phyloP scores from a whole-genome alignment of 352 stramenopile species.

The Thalassiosira allenii region DNA sequence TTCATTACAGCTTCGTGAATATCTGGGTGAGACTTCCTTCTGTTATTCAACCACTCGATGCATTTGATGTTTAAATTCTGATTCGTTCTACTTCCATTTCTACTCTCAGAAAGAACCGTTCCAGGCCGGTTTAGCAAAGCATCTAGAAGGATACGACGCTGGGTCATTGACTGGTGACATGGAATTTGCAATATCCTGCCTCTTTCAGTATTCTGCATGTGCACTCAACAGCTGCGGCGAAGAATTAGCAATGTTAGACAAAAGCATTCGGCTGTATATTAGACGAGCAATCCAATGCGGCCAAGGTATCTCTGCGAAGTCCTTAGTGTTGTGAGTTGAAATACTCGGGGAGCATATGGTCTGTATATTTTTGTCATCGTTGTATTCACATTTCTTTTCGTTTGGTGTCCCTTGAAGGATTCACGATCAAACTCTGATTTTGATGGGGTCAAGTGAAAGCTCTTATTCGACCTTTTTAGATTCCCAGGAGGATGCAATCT shows the following conservation, averaged over 20 bases:
- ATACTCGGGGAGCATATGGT: background rate
- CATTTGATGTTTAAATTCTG: background rate
- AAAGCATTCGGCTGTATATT: background rate
- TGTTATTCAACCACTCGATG: background rate
- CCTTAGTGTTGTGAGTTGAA: background rate
- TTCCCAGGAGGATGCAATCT: constrained; percentile 6
- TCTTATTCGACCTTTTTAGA: constrained; percentile 8
- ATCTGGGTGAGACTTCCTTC: constrained; percentile 5
- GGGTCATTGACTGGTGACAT: constrained; percentile 6
- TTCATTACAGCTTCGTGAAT: no score
- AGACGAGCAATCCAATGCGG: constrained; percentile 1
- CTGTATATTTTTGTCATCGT: background rate
- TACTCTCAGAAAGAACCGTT: constrained; percentile 7
- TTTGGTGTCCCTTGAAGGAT: no score
- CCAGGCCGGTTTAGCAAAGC: constrained; percentile 1
- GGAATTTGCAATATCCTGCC: constrained; percentile 1
- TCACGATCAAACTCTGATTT: constrained; percentile 6
- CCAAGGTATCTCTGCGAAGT: background rate
- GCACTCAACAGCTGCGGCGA: background rate
- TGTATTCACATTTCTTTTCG: background rate
- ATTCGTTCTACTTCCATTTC: background rate
- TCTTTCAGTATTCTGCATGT: constrained; percentile 4
- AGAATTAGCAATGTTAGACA: constrained; percentile 4
- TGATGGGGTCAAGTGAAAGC: constrained; percentile 16
- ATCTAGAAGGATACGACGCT: constrained; percentile 23